A percentile compares a stretch with the other conserved stretches of the same genome.
phyloP scores from a whole-genome alignment of 345 rosid species.

The Psidium friedrichsthalianum region DNA sequence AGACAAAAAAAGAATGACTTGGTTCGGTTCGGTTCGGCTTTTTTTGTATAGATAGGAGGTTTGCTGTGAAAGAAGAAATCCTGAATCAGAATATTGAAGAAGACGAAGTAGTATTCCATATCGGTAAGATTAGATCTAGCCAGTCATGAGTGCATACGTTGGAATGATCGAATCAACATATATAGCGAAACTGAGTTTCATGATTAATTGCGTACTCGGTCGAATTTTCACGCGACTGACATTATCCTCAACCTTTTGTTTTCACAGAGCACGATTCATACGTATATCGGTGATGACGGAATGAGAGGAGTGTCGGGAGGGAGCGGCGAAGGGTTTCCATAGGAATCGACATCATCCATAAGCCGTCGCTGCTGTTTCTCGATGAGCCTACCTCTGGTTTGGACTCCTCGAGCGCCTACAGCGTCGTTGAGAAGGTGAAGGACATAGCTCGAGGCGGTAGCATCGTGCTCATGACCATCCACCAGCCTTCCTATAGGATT shows the following conservation, averaged over 20 bases:
- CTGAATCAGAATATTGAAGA: background rate
- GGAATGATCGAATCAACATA: background rate
- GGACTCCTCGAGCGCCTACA: constrained; percentile 73
- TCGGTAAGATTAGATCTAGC: background rate
- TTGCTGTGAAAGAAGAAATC: background rate
- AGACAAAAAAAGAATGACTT: background rate
- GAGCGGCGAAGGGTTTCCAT: constrained; percentile 70
- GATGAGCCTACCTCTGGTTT: constrained; percentile 93
- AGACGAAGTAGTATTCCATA: background rate
- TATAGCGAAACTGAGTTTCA: background rate
- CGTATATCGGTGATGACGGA: constrained; percentile 68
- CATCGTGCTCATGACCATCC: constrained; percentile 68
- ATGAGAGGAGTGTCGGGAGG: constrained; percentile 67
- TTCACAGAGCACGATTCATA: constrained; percentile 31
- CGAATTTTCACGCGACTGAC: background rate
- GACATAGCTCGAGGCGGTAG: constrained; percentile 67
- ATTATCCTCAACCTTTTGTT: background rate
- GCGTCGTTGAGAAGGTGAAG: constrained; percentile 82
- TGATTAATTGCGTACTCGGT: background rate
- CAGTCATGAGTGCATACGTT: background rate
- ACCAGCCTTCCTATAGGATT: constrained; percentile 60
- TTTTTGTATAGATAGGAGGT: background rate
- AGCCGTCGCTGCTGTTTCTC: constrained; percentile 64
- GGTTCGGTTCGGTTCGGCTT: background rate
- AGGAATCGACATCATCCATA: constrained; percentile 78